Conservation (phyloP, 805 yeast species). For the Myxozyma melibiosi region DNA sequence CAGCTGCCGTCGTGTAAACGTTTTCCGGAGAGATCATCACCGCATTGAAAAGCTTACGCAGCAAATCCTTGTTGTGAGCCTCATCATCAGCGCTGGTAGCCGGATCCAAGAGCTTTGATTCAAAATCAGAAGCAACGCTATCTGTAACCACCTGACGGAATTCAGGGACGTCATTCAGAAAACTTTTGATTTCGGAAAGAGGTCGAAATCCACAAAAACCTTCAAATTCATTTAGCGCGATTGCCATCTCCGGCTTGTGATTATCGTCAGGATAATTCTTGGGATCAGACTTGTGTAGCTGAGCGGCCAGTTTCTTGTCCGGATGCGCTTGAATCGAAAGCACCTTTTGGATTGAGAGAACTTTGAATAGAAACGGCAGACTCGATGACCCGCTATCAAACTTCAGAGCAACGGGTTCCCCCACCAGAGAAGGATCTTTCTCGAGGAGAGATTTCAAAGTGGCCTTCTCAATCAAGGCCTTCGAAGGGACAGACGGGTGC, state of each 20-base stretch:
- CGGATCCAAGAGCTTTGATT: constrained; percentile 16
- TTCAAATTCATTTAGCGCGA: constrained; percentile 93
- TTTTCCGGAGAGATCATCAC: constrained; percentile 81
- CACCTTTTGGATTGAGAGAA: constrained; percentile 88
- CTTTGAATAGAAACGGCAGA: constrained; percentile 91
- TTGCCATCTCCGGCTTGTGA: constrained; percentile 99
- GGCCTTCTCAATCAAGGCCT: constrained; percentile 55
- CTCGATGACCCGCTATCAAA: constrained; percentile 65
- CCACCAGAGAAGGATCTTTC: constrained; percentile 62
- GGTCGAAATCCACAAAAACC: constrained; percentile 99
- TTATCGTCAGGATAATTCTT: constrained; percentile 91
- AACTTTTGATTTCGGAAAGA: constrained; percentile 67
- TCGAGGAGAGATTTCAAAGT: constrained; percentile 68
- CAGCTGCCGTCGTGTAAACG: constrained; percentile 59
- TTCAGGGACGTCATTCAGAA: constrained; percentile 76
- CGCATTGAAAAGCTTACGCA: constrained; percentile 74
- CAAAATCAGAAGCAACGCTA: constrained; percentile 49
- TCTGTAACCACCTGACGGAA: constrained; percentile 69
- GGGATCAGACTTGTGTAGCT: constrained; percentile 80
- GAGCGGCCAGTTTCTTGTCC: constrained; percentile 78
- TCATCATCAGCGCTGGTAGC: constrained; percentile 53
- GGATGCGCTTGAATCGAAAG: constrained; percentile 98
- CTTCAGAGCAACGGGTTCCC: constrained; percentile 57
- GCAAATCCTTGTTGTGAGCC: constrained; percentile 58
- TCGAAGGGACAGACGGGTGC: constrained; percentile 87